Base-by-base conservation (phyloP, 768 basidiomycete genomes). In the Pleurotus salmoneostramineus region DNA sequence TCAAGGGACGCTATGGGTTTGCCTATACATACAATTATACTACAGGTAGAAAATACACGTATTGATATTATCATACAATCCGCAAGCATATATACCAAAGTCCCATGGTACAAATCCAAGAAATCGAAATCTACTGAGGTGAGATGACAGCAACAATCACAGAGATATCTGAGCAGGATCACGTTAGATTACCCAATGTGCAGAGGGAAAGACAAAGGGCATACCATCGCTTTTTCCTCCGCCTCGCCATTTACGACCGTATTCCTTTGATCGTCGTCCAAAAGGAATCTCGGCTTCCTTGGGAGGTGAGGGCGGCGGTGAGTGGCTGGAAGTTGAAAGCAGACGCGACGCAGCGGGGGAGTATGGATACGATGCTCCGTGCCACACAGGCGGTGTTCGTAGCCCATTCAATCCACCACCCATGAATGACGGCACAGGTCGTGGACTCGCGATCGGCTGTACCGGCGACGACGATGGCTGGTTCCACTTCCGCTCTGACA, bases 201-300 rank as follows among this genome's bases (percentile, higher is more conserved):
- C 35, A 40, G 21, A 48, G 42, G 32, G 42, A 14, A 6, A 35
- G 50, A 10, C 4, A 33, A 21, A 14, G 45, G 50, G 64, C 74
- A 15, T 59, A 91, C 91, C 93, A 73, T 95, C 93, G 51, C 83
- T 82, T 75, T 95, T 95, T 33, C 57, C 48, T 32, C 93, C 93
- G 42, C 93, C 93, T 14, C 76, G 74, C 69, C 91, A 94, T 36
- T 70, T 70, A 65, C 82, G 81, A 12, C 92, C 92, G 51, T 82
- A 80, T 64, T 93, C 87, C 61, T 82, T 75, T 21, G 93, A 92
- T 15, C 89, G 79, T n/a, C 87, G 72, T 54, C 84, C 91, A 72
- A 95, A 95, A n/a, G 93, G 93, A 37, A 89, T 82, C 60, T 91
- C 90, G 56, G 72, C 70, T 14, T 65, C 68, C 1, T 67, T 69